Evolutionary conservation across 768 basidiomycete genomes (phyloP), one percentile per base, ranked within the genome.

Genomic region (Suillus bovinus): DNA sequence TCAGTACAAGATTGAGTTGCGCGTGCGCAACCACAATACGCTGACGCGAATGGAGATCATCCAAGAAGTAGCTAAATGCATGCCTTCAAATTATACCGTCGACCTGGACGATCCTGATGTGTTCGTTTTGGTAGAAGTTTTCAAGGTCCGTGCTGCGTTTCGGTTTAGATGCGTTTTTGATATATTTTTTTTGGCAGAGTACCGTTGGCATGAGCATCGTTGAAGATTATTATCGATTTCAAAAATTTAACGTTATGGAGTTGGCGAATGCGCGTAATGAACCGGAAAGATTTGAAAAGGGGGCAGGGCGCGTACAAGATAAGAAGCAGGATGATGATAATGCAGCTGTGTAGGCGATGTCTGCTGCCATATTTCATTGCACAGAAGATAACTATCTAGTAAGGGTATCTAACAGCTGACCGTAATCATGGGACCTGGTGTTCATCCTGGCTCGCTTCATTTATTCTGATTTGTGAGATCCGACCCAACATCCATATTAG

Each of bases 1-100:
- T 46, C 63, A 94, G 93, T 94, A 91, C 77, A 93, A 93, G 72
- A 85, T 94, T 41, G 91, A 94, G 67, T 69, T 91, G 56, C 82
- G 87, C 56, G 74, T 88, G 34, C 84, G 92, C 46, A 93, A 93
- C 69, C 92, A 94, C 65, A 88, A 80, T n/a, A 87, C 85, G 6
- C 72, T 94, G 29, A 67, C 82, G 11, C 84, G 89, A 17, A 78
- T 81, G 55, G 75, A 70, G 10, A 72, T 94, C 31, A 87, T 93
- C 33, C 81, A 90, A 61, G 83, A 82, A 55, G 78, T 94, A 42
- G 92, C 88, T 0, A 80, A 82, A 65, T 89, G 86, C 68, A 84
- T 93, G 14, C 91, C 91, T 0, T 78, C 79, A 59, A 82, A 81
- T 14, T 89, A 89, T 67, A 81, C 74, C 2, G 93, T 94, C 16